Percentiles rank a stretch among this genome's conserved stretches.
Evolutionary conservation across 2,329 filamentous ascomycete species (phyloP).

Genomic region (Purpureocillium lavendulum): DNA sequence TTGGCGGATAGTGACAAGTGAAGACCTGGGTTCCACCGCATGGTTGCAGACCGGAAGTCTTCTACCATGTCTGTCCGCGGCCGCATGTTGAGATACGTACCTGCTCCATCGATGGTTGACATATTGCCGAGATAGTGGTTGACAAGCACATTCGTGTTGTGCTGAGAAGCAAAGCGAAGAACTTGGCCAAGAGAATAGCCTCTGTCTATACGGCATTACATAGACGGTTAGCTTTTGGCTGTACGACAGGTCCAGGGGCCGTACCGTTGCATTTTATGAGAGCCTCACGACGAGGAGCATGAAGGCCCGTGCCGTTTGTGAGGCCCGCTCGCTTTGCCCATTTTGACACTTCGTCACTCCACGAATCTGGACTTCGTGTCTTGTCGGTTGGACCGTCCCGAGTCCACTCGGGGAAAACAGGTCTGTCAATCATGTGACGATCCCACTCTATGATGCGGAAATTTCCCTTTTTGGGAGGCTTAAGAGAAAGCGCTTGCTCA

Average conservation of each 20-base stretch:
- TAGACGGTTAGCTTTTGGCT: too few relatives aligned
- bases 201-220: conserved; percentile 1
- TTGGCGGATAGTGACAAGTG: not conserved
- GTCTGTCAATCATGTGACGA: not conserved
- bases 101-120: conserved; percentile 5
- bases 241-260: too few relatives aligned
- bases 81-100: conserved; percentile 4
- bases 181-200: conserved; percentile 6
- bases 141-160: conserved; percentile 5
- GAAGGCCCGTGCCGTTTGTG: not conserved
- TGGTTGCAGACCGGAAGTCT: conserved; percentile 6
- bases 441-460: not conserved
- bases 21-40: conserved; percentile 4
- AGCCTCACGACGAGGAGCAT: not conserved
- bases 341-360: not conserved
- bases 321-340: not conserved
- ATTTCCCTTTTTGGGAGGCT: not conserved
- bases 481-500: not conserved
- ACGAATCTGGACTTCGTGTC: not conserved
- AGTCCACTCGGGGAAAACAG: not conserved
- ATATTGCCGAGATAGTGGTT: conserved; percentile 5
- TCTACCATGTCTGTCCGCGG: conserved; percentile 1
- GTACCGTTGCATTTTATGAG: not conserved
- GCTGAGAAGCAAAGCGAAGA: conserved; percentile 5
- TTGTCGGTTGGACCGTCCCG: not conserved